Conservation (phyloP, 805 yeast species). For the Kluyveromyces aestuarii region DNA sequence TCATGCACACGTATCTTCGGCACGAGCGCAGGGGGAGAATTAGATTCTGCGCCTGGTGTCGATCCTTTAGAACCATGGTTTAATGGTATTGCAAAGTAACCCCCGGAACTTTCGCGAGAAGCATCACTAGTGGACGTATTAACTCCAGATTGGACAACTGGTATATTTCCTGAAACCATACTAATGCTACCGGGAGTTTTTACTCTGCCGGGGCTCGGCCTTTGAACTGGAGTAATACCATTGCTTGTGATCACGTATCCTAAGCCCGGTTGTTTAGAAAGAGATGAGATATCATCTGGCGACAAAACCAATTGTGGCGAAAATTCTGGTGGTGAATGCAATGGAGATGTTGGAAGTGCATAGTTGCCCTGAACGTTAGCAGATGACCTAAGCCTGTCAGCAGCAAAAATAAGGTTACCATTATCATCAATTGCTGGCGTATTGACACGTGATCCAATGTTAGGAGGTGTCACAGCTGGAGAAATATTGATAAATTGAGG, state of each 20-base stretch:
- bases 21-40: conserved; percentile 4
- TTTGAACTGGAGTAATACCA: conserved; percentile 11
- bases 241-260: conserved; percentile 16
- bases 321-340: not conserved
- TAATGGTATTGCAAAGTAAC: conserved; percentile 29
- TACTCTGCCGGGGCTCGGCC: conserved; percentile 11
- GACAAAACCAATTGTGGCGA: conserved; percentile 1
- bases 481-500: conserved; percentile 23
- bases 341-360: conserved; percentile 2
- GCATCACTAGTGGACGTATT: conserved; percentile 19
- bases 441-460: conserved; percentile 17
- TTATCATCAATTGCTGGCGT: conserved; percentile 32
- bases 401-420: conserved; percentile 28
- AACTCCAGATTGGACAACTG: conserved; percentile 1
- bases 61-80: conserved; percentile 13
- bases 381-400: conserved; percentile 13
- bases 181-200: conserved; percentile 1
- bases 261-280: not conserved
- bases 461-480: conserved; percentile 2
- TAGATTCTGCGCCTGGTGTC: conserved; percentile 11
- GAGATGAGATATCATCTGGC: not conserved
- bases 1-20: conserved; percentile 17
- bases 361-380: not conserved
- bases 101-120: conserved; percentile 23
- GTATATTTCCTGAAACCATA: conserved; percentile 7